Conservation (phyloP, 169 alveolate genomes). For the Toxoplasma gondii region DNA sequence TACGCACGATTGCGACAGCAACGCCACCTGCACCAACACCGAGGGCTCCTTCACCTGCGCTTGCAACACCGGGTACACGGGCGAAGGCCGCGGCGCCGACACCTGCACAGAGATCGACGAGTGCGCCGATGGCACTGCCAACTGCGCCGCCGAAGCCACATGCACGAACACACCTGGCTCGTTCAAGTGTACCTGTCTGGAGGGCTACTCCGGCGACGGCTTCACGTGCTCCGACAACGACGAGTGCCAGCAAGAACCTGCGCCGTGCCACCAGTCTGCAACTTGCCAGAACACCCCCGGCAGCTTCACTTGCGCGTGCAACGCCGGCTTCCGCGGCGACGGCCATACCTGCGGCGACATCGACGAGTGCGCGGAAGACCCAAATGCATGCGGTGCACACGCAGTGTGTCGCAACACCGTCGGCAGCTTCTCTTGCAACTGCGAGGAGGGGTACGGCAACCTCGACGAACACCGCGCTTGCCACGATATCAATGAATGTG, state of each 20-base stretch:
- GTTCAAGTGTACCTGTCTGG: slow-evolving; percentile 66
- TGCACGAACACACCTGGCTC: slow-evolving; percentile 76
- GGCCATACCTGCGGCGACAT: slow-evolving; percentile 70
- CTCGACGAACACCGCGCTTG: slow-evolving; percentile 43
- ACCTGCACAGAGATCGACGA: slow-evolving; percentile 72
- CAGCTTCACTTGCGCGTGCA: slow-evolving; percentile 74
- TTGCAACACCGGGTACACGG: slow-evolving; percentile 70
- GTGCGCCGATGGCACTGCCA: slow-evolving; percentile 58
- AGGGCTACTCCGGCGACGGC: slow-evolving; percentile 70
- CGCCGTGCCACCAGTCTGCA: slow-evolving; percentile 51
- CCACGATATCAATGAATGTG: slow-evolving; percentile 75
- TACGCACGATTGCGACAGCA: slow-evolving; percentile 67
- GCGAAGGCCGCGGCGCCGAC: slow-evolving; percentile 55
- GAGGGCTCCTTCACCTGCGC: slow-evolving; percentile 74
- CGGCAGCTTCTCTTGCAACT: slow-evolving; percentile 71
- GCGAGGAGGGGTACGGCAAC: slow-evolving; percentile 49
- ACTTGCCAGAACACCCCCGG: slow-evolving; percentile 75
- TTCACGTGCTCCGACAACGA: slow-evolving; percentile 68
- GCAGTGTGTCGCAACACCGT: slow-evolving; percentile 67
- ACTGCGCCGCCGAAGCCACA: slow-evolving; percentile 68
- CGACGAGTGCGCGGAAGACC: slow-evolving; percentile 73
- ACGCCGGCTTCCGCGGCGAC: slow-evolving; percentile 64
- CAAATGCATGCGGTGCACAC: slow-evolving; percentile 65
- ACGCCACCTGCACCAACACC: slow-evolving; percentile 72
- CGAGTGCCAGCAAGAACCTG: slow-evolving; percentile 68